Conservation (phyloP, 1,139 yeast species). For the Candida neerlandica region DNA sequence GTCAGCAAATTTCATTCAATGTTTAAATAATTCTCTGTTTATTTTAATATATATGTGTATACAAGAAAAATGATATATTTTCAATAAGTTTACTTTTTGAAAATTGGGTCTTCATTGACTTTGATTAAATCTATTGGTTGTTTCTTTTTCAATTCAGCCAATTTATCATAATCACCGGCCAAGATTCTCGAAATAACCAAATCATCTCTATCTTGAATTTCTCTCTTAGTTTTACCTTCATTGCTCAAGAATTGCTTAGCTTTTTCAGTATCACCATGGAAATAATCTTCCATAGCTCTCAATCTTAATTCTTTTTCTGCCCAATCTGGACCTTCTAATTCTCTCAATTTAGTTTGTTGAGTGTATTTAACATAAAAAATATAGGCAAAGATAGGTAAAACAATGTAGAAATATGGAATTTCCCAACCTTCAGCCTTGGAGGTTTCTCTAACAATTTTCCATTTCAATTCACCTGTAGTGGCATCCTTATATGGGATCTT, state of each 20-base stretch:
- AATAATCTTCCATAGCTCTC: constrained; percentile 70
- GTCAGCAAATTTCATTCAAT: too few relatives aligned
- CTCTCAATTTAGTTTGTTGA: constrained; percentile 47
- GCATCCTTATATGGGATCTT: constrained; percentile 84
- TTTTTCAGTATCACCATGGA: constrained; percentile 64
- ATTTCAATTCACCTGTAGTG: constrained; percentile 73
- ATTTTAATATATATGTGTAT: background rate
- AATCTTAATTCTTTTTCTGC: constrained; percentile 81
- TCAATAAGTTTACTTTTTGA: constrained; percentile 23
- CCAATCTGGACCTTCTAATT: constrained; percentile 65
- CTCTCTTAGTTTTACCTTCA: constrained; percentile 59
- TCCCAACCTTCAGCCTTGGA: constrained; percentile 88
- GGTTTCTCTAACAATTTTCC: constrained; percentile 78
- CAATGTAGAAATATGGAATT: constrained; percentile 67
- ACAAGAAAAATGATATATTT: constrained; percentile 15
- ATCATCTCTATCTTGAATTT: constrained; percentile 71
- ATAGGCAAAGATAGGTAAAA: constrained; percentile 60
- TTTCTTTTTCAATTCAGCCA: constrained; percentile 68
- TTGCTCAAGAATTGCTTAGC: constrained; percentile 58
- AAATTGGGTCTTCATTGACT: constrained; percentile 36
- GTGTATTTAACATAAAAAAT: constrained; percentile 50
- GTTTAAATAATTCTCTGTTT: background rate
- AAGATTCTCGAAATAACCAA: constrained; percentile 80
- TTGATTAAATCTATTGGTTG: constrained; percentile 42
- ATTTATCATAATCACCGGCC: constrained; percentile 82